Base-by-base conservation (phyloP, 371 early-diverging fungal genomes). In the Apophysomyces trapeziformis region DNA sequence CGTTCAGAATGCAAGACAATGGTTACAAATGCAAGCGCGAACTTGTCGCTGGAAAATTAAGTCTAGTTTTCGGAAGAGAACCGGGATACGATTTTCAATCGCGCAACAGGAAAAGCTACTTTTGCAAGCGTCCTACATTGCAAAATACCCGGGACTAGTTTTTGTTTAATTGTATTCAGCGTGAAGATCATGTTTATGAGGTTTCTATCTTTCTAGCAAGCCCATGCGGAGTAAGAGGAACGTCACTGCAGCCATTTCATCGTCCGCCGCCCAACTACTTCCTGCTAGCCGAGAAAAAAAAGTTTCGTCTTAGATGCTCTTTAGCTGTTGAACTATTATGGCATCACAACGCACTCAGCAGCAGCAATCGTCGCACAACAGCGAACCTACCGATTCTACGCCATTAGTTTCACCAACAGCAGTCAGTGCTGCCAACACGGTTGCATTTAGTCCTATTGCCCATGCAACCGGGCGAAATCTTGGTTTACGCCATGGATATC, bases 381-480 rank as follows among this genome's bases (percentile, higher is more conserved):
- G 21, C 54, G 21, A 50, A 9, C 21, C 21, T 16, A 50, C 54
- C 9, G 54, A 50, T 21, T 21, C 54, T n/a, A 50, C 54, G 21
- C 54, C 54, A n/a, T 50, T 50, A 21, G 18, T 50, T 21, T 50
- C 54, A 11, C 54, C 54, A 21, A 21, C 54, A 9, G 54, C 54
- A 18, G 54, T 50, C 8, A 21, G 54, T 50, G 54, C 54, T 50
- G 54, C 54, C 54, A 50, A 50, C 11, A 50, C 54, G 4, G 54
- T 50, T 21, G 54, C 54, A 18, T 50, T 50, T 21, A 50, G 21
- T 21, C 54, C 54, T 50, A 50, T 50, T 21, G 54, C 54, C 54
- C 54, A 50, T 50, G 16, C 54, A 9, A 50, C 54, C 21, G 54
- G 18, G 9, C 54, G 54, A 18, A 50, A 7, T 50, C 2, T 21